Conservation (phyloP, 371 early-diverging fungal species). For the Actinomortierella ambigua region DNA sequence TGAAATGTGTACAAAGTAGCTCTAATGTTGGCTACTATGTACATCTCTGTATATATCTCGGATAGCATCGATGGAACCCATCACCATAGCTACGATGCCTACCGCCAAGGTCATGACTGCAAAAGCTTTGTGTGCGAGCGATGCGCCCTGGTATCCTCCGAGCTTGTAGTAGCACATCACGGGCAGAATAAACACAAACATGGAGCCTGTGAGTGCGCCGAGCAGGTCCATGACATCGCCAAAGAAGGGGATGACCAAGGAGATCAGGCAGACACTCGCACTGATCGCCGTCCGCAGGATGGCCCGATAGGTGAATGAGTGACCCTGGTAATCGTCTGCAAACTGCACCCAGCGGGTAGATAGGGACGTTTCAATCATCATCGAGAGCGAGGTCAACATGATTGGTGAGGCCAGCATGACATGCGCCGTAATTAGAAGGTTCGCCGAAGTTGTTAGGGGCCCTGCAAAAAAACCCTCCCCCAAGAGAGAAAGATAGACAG, state of each 20-base stretch:
- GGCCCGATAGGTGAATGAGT: slow-evolving; percentile 46
- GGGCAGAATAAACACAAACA: slow-evolving; percentile 72
- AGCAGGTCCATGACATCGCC: slow-evolving; percentile 75
- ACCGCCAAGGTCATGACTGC: slow-evolving; percentile 55
- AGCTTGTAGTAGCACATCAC: slow-evolving; percentile 67
- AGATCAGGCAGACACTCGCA: slow-evolving; percentile 52
- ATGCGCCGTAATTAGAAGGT: slow-evolving; percentile 52
- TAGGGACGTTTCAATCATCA: slow-evolving; percentile 37
- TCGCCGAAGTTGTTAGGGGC: slow-evolving; percentile 13
- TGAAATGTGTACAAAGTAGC: too few species aligned
- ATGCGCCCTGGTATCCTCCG: slow-evolving; percentile 56
- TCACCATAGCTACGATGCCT: slow-evolving; percentile 65
- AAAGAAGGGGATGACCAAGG: slow-evolving; percentile 70
- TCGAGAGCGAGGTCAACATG: slow-evolving; percentile 53
- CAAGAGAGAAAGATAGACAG: too few species aligned
- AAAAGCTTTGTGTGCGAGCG: slow-evolving; percentile 49
- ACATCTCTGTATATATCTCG: slow-evolving; percentile 39
- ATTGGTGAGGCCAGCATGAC: slow-evolving; percentile 61
- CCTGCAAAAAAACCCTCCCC: slow-evolving; percentile 5
- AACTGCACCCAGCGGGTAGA: neutral
- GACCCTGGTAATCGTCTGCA: too few species aligned
- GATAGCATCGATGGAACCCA: slow-evolving; percentile 66
- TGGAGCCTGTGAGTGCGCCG: slow-evolving; percentile 71
- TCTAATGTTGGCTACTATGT: too few species aligned
- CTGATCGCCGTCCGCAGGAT: slow-evolving; percentile 52